Evolutionary conservation across 208 protist genomes (phyloP), one percentile per base, ranked within the genome.

Genomic region (Acanthamoeba triangularis): DNA sequence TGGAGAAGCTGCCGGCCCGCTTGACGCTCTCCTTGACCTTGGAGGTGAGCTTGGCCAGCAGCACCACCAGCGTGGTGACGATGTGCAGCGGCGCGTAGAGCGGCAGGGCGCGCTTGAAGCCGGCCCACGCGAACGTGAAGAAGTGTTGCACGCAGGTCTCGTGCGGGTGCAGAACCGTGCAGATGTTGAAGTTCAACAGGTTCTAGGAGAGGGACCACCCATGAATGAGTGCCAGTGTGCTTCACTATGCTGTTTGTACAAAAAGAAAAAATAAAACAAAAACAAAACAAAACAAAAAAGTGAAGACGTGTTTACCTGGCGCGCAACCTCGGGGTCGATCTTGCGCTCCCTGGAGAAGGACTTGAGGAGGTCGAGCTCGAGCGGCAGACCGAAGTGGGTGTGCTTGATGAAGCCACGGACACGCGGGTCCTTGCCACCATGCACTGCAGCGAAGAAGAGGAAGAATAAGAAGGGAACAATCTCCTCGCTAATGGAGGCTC

Each of bases 31-130:
- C 61, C 85, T 91, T 91, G 54, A 91, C 61, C n/a, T 35, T 91
- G 23, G 85, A 91, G 37, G 85, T 91, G 25, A 91, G 61, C 61
- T 91, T 91, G 52, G 85, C 85, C 61, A 91, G n/a, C 85, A 91
- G 35, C 3, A 91, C 85, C 13, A 91, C 61, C 85, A 91, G 25
- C 28, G 85, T 91, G 33, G 85, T 91, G 2, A 91, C 85, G 23
- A 91, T 91, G 85, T 91, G 85, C 10, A 91, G 33, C 2, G 85
- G 85, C n/a, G 85, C 85, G 61, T 91, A 91, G 37, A 91, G 85
- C 5, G 85, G 85, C 59, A 91, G 52, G 8, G 85, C 85, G 6
- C 85, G 28, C 54, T 91, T 91, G 52, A 91, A 74, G 7, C 85
- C 85, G 41, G 52, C 85, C n/a, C n/a, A 52, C 4, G 61, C 52